Percentiles rank a stretch among this genome's conserved stretches.
Conservation (phyloP, 257 asterid genomes). For the Primulina tabacum region DNA sequence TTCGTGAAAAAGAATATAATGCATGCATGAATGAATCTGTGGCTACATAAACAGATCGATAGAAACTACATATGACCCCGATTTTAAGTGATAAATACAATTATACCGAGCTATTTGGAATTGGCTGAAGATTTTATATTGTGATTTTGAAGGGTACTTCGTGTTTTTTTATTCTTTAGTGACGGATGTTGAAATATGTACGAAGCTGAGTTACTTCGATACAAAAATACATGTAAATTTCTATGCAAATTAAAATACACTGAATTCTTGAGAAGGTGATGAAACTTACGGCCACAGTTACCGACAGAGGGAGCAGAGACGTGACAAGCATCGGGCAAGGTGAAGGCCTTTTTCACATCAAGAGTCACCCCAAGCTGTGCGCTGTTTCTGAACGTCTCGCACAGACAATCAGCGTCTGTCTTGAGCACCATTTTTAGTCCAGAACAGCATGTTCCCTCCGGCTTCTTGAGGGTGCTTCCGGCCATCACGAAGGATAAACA, state of each 20-base stretch:
- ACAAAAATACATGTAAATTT: too few relatives aligned
- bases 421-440: constrained; percentile 79
- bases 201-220: too few relatives aligned
- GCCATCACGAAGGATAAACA: constrained; percentile 66
- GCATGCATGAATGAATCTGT: not conserved
- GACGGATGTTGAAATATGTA: too few relatives aligned
- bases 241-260: too few relatives aligned
- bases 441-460: constrained; percentile 67
- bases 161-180: too few relatives aligned
- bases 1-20: not conserved
- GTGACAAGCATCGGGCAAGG: constrained; percentile 83
- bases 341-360: constrained; percentile 65
- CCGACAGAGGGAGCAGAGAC: constrained; percentile 69
- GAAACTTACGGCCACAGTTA: constrained; percentile 69
- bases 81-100: not conserved
- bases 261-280: too few relatives aligned
- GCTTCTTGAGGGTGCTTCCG: constrained; percentile 59
- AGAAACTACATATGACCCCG: not conserved
- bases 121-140: not conserved
- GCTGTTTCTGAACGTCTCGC: constrained; percentile 75
- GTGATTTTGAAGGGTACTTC: not conserved
- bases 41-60: not conserved
- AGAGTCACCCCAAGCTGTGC: constrained; percentile 77
- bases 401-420: constrained; percentile 66
- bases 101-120: not conserved